Conservation (phyloP, 148 eudicot genomes). For the Persicaria maculosa region DNA sequence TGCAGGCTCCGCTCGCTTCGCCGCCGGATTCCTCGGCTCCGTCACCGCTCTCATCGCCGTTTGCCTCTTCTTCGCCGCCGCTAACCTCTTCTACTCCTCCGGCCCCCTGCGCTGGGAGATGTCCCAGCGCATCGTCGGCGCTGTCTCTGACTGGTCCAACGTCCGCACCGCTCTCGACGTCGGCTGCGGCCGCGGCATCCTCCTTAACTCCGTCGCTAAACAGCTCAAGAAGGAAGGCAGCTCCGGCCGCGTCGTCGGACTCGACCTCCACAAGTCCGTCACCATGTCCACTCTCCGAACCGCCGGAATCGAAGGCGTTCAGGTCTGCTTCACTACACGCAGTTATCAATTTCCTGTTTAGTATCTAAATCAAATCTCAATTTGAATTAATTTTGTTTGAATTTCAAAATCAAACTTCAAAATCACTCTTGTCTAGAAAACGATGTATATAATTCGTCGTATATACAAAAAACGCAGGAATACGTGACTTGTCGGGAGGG, state of each 20-base stretch:
- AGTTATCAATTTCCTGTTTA: no score
- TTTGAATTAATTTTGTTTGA: neutral
- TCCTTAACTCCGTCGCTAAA: constrained; percentile 83
- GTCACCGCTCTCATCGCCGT: constrained; percentile 68
- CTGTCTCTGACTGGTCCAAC: constrained; percentile 65
- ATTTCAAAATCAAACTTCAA: neutral
- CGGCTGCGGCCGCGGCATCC: constrained; percentile 89
- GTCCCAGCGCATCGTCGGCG: constrained; percentile 64
- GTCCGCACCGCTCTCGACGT: constrained; percentile 80
- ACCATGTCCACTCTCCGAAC: constrained; percentile 53
- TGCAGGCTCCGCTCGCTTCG: constrained; percentile 44
- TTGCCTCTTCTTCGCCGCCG: constrained; percentile 64
- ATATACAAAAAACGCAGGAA: constrained; percentile 29
- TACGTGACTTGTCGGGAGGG: constrained; percentile 90
- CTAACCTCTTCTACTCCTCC: constrained; percentile 69
- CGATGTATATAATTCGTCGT: neutral
- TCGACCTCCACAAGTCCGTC: constrained; percentile 36
- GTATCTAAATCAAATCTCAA: neutral
- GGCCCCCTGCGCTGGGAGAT: constrained; percentile 77
- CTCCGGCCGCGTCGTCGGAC: constrained; percentile 79
- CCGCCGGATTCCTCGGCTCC: constrained; percentile 70
- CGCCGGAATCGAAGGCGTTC: constrained; percentile 66
- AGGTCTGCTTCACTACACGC: neutral
- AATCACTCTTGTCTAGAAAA: neutral
- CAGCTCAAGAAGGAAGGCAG: constrained; percentile 79